phyloP scores from a whole-genome alignment of 1,284 basidiomycete genomes.

The Malassezia cuniculi region DNA sequence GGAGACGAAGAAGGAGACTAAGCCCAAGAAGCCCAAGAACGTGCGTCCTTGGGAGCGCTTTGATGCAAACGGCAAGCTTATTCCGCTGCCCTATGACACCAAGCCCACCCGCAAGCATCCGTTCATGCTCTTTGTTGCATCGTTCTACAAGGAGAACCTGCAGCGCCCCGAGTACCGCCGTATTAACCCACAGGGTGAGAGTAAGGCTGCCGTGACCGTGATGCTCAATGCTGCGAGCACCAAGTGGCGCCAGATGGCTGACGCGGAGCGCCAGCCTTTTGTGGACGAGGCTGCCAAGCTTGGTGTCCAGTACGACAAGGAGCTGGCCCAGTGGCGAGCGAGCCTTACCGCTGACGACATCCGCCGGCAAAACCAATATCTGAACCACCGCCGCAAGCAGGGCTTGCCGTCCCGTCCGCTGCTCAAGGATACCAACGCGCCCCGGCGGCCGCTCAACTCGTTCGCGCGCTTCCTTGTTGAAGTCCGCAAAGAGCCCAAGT shows the following conservation, averaged over 20 bases:
- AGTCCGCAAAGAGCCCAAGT: too few relatives aligned
- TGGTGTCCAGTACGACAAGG: constrained; percentile 26
- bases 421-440: constrained; percentile 29
- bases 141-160: too few relatives aligned
- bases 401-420: constrained; percentile 26
- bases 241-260: constrained; percentile 27
- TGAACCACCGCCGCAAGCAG: constrained; percentile 25
- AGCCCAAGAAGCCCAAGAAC: constrained; percentile 11
- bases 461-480: constrained; percentile 36
- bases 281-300: constrained; percentile 22
- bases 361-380: constrained; percentile 35
- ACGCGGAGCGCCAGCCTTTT: constrained; percentile 17
- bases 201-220: constrained; percentile 26
- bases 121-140: too few relatives aligned
- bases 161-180: too few relatives aligned
- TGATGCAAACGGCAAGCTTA: constrained; percentile 12
- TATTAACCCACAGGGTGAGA: too few relatives aligned
- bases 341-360: constrained; percentile 35
- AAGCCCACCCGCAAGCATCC: constrained; percentile 36
- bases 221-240: constrained; percentile 21
- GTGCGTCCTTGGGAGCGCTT: constrained; percentile 9
- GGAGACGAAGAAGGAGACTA: constrained; percentile 1
- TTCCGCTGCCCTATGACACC: constrained; percentile 33
- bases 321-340: constrained; percentile 27
- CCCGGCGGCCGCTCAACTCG: constrained; percentile 29